Base-by-base conservation (phyloP, 257 asterid genomes). In the Catharanthus roseus region DNA sequence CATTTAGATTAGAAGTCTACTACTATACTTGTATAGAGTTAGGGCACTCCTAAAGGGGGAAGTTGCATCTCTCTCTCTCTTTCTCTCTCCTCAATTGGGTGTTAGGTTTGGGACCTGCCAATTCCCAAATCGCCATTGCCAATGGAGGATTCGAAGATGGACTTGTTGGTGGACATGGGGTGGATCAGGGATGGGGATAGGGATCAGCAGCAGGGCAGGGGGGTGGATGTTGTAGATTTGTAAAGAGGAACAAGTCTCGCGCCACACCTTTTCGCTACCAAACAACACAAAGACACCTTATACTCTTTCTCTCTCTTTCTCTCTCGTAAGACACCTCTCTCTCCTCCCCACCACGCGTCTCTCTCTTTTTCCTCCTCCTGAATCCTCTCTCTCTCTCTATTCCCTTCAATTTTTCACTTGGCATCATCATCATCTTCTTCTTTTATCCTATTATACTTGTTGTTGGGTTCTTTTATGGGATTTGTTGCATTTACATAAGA, bases 311-410 rank as follows among this genome's bases (percentile, higher is more conserved):
- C n/a, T n/a, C n/a, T n/a, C n/a, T n/a, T n/a, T n/a, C n/a, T n/a
- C 66, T 0, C 63, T 4, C 67, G 31, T n/a, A 26, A 65, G 47
- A 58, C 62, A 60, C 72, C 50, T 10, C 64, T 34, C 57, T 60
- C 72, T 24, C 73, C 28, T 73, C 39, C 54, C 69, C 74, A 73
- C 75, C 78, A 68, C 75, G 72, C 69, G 72, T 73, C 57, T 63
- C 28, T 34, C 49, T 75, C 78, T 58, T 68, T 53, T 60, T 61
- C n/a, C n/a, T n/a, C n/a, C n/a, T n/a, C n/a, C n/a, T n/a, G n/a
- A n/a, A n/a, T n/a, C n/a, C n/a, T n/a, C n/a, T 74, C 47, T 60
- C 16, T 19, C 13, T 66, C 55, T 51, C 29, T 63, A 70, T 69
- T 67, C 77, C 53, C 76, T 12, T 65, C 76, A 73, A 65, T 58